A percentile compares a stretch with the other conserved stretches of the same genome.
Conservation (phyloP, 306 rosid species). For the Pyrus bretschneideri region DNA sequence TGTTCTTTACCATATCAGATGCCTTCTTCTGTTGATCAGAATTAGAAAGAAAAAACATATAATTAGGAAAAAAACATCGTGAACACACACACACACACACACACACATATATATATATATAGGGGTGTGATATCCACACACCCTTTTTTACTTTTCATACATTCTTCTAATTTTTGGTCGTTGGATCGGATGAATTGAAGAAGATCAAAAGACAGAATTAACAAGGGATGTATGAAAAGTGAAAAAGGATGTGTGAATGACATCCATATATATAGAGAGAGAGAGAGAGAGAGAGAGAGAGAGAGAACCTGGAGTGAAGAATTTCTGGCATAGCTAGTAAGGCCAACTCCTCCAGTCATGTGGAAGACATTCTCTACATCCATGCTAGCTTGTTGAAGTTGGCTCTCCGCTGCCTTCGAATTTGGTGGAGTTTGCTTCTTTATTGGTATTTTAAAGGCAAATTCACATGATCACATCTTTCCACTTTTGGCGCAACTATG, state of each 20-base stretch:
- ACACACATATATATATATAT: no score
- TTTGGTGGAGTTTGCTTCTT: conserved; percentile 14
- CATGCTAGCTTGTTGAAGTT: conserved; percentile 27
- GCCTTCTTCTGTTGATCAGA: conserved; percentile 52
- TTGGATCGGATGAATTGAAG: no score
- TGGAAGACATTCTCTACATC: conserved; percentile 74
- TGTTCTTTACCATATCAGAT: conserved; percentile 71
- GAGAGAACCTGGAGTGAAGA: conserved; percentile 67
- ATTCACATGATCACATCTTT: conserved; percentile 19
- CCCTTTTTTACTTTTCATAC: no score
- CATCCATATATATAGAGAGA: neutral
- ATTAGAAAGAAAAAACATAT: neutral
- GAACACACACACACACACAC: neutral
- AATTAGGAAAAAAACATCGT: neutral
- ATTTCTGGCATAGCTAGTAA: conserved; percentile 81
- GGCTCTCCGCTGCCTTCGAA: conserved; percentile 2
- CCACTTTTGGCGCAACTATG: neutral
- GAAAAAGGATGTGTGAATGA: rapidly evolving
- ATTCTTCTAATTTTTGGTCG: no score
- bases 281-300: neutral
- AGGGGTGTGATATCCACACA: no score
- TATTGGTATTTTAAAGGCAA: conserved; percentile 32
- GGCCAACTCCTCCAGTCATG: conserved; percentile 85
- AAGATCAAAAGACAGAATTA: rapidly evolving
- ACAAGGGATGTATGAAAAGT: no score